Conservation (phyloP, 1,284 basidiomycete species). For the Pisolithus thermaeus region DNA sequence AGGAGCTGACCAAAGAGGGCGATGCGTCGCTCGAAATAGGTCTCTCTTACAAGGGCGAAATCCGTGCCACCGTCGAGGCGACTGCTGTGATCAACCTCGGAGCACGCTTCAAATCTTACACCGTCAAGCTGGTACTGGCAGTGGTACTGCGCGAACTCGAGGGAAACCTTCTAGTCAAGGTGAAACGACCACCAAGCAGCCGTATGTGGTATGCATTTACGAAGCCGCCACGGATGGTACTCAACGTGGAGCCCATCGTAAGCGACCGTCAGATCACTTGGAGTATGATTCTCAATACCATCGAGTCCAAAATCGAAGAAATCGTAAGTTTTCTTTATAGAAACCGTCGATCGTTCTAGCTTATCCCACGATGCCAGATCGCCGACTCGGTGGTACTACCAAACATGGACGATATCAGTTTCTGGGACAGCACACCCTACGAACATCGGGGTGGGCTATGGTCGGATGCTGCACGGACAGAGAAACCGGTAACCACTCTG, state of each 20-base stretch:
- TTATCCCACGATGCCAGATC: conserved; percentile 48
- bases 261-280: conserved; percentile 90
- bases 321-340: conserved; percentile 56
- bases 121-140: conserved; percentile 84
- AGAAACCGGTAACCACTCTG: conserved; percentile 24
- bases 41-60: conserved; percentile 77
- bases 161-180: conserved; percentile 84
- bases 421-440: conserved; percentile 77
- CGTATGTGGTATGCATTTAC: conserved; percentile 98
- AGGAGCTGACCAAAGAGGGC: conserved; percentile 89
- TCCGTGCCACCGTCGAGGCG: conserved; percentile 86
- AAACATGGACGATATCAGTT: conserved; percentile 96
- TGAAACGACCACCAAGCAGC: conserved; percentile 94
- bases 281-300: conserved; percentile 85
- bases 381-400: conserved; percentile 92
- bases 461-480: conserved; percentile 64
- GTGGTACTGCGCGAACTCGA: conserved; percentile 84
- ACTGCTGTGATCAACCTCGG: conserved; percentile 82
- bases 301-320: conserved; percentile 85
- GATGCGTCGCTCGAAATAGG: conserved; percentile 88
- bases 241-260: conserved; percentile 90
- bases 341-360: neutral
- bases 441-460: conserved; percentile 85
- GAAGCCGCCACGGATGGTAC: conserved; percentile 82
- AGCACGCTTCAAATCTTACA: conserved; percentile 81